These are phyloP conservation scores for Kwoniella dendrophila DNA, from an alignment of 768 basidiomycete genomes.

Conservation along the genomic window DNA sequence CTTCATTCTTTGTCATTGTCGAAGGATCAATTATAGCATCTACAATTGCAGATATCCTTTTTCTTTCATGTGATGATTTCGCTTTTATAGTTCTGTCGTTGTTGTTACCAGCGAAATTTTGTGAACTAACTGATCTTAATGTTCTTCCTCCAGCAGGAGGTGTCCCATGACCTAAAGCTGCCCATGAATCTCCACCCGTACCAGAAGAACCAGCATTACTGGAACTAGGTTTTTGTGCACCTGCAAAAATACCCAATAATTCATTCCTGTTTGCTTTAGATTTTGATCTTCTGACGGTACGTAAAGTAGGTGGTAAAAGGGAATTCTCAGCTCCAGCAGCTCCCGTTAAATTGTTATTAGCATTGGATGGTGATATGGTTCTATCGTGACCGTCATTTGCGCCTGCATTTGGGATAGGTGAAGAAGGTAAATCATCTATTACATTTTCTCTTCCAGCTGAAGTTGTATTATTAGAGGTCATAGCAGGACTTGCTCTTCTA, in stretches of 20 bases:
- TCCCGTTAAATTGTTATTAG: too few species aligned
- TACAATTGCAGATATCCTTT: conserved; percentile 54
- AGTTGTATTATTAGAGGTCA: conserved; percentile 20
- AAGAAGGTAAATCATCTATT: conserved; percentile 13
- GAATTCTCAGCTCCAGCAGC: conserved; percentile 16
- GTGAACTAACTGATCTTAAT: conserved; percentile 39
- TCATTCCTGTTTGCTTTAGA: conserved; percentile 48
- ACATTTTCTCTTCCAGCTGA: conserved; percentile 14
- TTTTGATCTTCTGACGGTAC: conserved; percentile 38
- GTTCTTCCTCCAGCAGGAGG: conserved; percentile 17
- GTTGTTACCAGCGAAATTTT: conserved; percentile 7
- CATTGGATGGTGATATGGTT: not conserved
- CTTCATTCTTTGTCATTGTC: conserved; percentile 32
- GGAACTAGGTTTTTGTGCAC: conserved; percentile 59
- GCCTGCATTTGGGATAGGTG: conserved; percentile 3
- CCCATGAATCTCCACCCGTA: conserved; percentile 67
- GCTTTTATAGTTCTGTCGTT: conserved; percentile 30
- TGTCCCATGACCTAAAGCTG: conserved; percentile 60
- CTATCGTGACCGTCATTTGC: not conserved
- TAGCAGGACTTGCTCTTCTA: conserved; percentile 57
- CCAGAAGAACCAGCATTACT: too few species aligned
- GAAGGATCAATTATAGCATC: conserved; percentile 75
- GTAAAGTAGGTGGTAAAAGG: conserved; percentile 12
- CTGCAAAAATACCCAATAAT: conserved; percentile 89
- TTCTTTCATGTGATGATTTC: conserved; percentile 32